phyloP scores from a whole-genome alignment of 2,329 filamentous ascomycete genomes.

The Alternaria triticina region DNA sequence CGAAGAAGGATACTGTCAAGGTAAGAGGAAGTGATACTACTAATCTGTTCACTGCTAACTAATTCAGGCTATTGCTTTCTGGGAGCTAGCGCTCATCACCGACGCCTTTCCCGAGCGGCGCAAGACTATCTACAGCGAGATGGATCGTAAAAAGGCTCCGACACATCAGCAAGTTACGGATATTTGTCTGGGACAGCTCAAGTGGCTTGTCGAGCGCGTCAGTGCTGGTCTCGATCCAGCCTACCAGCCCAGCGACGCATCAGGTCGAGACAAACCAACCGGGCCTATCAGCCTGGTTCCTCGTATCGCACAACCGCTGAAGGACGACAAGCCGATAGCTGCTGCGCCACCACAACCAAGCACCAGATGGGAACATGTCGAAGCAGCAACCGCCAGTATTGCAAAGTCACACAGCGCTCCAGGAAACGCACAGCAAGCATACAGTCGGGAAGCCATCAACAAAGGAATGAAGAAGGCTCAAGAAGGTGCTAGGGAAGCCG shows the following conservation, averaged over 20 bases:
- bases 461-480: slow-evolving; percentile 42
- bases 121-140: slow-evolving; percentile 83
- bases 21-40: slow-evolving; percentile 51
- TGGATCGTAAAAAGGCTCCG: slow-evolving; percentile 79
- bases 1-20: slow-evolving; percentile 78
- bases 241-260: slow-evolving; percentile 22
- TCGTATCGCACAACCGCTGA: slow-evolving; percentile 57
- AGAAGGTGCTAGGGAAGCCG: slow-evolving; percentile 35
- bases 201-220: slow-evolving; percentile 71
- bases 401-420: slow-evolving; percentile 49
- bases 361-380: slow-evolving; percentile 38
- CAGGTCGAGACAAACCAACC: slow-evolving; percentile 22
- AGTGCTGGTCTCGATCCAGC: slow-evolving; percentile 53
- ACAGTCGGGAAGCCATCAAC: slow-evolving; percentile 43
- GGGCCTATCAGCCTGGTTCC: slow-evolving; percentile 55
- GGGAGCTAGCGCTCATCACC: slow-evolving; percentile 85
- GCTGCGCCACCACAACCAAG: slow-evolving; percentile 49
- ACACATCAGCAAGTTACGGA: slow-evolving; percentile 81
- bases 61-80: slow-evolving; percentile 78
- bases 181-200: slow-evolving; percentile 73
- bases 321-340: slow-evolving; percentile 55
- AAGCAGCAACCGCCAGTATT: slow-evolving; percentile 50
- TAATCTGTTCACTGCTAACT: slow-evolving; percentile 11
- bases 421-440: slow-evolving; percentile 43
- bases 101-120: slow-evolving; percentile 76